Base-by-base conservation (phyloP, 768 basidiomycete species). In the Chiua virens region DNA sequence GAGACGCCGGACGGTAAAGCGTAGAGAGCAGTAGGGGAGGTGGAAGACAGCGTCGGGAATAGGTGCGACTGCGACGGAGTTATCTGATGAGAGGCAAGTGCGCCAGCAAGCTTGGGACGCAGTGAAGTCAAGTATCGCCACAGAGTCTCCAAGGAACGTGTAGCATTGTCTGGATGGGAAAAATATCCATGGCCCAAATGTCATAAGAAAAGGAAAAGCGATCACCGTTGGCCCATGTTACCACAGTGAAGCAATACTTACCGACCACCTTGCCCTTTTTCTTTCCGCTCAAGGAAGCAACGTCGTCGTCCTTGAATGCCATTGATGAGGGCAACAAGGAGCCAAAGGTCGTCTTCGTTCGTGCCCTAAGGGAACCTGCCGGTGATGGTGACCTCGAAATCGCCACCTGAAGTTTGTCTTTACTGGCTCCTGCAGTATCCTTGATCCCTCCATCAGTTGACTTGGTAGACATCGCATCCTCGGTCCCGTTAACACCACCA, bases 71-170 rank as follows among this genome's bases (percentile, higher is more conserved):
- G 83, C 22, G 79, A 75, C 0, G 88, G 83, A 4, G 82, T 88
- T 55, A 85, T 86, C 36, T 79, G 69, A 34, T 94, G 79, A 4
- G 80, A 74, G 36, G 81, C 79, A 2, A 98, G 81, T 0, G 91
- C 90, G 6, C 85, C 86, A 2, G 74, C 79, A 34, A 98, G 78
- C 64, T 95, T 94, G 11, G 91, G 93, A 13, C 97, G 83, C 11
- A 92, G 83, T 61, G 97, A 93, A 3, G 92, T 83, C 8, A 98
- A 81, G 65, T 93, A 98, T 11, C 86, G 81, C 55, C 92, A 78
- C 5, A 99, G 79, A 0, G 88, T 86, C 66, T 98, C 94, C n/a
- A 96, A 75, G 3, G 95, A 89, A 20, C 81, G 79, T 42, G 77
- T 76, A 50, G 79, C 74, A 27, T 84, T 80, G 56, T 86, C 88